These are phyloP conservation scores for Lagenidium giganteum DNA, from an alignment of 352 stramenopile species.

Conservation along the genomic window DNA sequence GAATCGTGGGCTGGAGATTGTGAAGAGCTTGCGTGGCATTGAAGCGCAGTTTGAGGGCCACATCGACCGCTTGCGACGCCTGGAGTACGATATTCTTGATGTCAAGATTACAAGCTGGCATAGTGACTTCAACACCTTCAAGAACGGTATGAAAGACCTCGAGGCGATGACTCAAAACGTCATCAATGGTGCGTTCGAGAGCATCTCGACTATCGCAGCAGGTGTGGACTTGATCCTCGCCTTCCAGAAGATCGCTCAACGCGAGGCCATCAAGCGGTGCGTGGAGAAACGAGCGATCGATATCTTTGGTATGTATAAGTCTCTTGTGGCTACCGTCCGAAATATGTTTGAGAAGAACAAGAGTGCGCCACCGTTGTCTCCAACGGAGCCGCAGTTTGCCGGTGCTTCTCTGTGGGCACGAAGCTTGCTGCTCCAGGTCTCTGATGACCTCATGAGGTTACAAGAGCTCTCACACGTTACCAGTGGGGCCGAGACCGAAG, in stretches of 20 bases:
- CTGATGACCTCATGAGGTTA: conserved; percentile 68
- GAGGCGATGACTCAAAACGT: conserved; percentile 96
- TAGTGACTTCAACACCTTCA: conserved; percentile 94
- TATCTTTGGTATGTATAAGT: conserved; percentile 90
- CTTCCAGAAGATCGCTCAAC: conserved; percentile 91
- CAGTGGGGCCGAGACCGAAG: conserved; percentile 71
- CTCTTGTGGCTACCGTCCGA: conserved; percentile 63
- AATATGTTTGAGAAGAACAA: conserved; percentile 93
- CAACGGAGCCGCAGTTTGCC: conserved; percentile 90
- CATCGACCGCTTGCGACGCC: conserved; percentile 79
- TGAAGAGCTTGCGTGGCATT: conserved; percentile 90
- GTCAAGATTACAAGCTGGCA: conserved; percentile 95
- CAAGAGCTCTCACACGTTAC: conserved; percentile 67
- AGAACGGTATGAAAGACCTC: conserved; percentile 95
- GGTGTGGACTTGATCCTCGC: conserved; percentile 91
- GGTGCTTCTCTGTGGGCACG: conserved; percentile 91
- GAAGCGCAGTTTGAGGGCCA: conserved; percentile 91
- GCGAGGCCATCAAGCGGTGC: conserved; percentile 90
- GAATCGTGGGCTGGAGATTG: conserved; percentile 89
- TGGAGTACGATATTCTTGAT: conserved; percentile 94
- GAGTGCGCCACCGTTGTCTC: conserved; percentile 67
- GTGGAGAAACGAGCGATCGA: conserved; percentile 92
- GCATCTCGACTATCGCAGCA: conserved; percentile 81
- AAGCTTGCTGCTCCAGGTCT: conserved; percentile 74
- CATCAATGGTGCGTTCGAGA: conserved; percentile 94